Percentiles rank a stretch among this genome's conserved stretches.
These are phyloP conservation scores for Xylaria grammica DNA, from an alignment of 495 filamentous ascomycete species.

Conservation along the genomic window DNA sequence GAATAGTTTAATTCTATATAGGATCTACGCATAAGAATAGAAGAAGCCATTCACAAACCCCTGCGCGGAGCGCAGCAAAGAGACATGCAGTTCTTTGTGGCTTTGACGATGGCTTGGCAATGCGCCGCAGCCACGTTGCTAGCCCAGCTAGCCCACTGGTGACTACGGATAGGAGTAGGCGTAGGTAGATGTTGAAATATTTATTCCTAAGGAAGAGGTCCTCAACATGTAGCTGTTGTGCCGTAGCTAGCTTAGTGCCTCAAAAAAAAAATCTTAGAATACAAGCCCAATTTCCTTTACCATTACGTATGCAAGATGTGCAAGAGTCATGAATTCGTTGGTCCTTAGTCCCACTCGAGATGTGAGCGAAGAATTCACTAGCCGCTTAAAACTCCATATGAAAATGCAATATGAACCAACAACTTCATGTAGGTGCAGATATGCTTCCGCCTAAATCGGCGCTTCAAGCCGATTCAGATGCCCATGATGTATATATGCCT, in stretches of 20 bases:
- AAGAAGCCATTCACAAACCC: too few relatives aligned
- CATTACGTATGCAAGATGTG: constrained; percentile 12
- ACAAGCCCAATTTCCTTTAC: constrained; percentile 17
- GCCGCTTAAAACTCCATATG: constrained; percentile 34
- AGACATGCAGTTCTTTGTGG: too few relatives aligned
- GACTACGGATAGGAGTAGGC: too few relatives aligned
- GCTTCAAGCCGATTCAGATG: background rate
- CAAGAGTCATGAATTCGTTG: constrained; percentile 22
- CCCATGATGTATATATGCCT: constrained; percentile 2
- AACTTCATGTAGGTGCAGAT: constrained; percentile 21
- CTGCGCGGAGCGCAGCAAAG: too few relatives aligned
- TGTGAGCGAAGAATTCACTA: constrained; percentile 25
- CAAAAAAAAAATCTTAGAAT: background rate
- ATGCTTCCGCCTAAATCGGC: constrained; percentile 11
- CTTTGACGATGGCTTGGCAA: too few relatives aligned
- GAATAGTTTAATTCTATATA: too few relatives aligned
- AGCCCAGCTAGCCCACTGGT: too few relatives aligned
- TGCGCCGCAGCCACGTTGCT: too few relatives aligned
- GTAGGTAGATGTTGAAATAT: background rate
- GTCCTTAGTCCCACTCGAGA: constrained; percentile 29
- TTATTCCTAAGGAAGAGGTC: background rate
- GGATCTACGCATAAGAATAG: too few relatives aligned
- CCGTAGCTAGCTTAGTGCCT: background rate
- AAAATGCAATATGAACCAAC: constrained; percentile 31
- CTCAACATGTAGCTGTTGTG: background rate